These are phyloP conservation scores for Pichia sp. DNA, from an alignment of 1,139 yeast species.

Conservation along the genomic window DNA sequence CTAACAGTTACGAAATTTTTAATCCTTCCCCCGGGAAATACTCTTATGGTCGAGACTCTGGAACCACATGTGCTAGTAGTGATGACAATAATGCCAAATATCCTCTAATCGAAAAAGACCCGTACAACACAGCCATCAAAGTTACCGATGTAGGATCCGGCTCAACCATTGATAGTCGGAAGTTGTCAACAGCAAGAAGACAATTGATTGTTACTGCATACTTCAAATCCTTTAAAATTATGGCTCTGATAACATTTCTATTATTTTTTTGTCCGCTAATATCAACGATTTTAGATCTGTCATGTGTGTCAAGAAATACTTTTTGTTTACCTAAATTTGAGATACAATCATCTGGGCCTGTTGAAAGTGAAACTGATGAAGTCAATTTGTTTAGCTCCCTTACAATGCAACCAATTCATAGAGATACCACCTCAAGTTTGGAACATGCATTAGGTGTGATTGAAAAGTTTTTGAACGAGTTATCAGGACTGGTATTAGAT, in stretches of 20 bases:
- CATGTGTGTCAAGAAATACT: slow-evolving; percentile 27
- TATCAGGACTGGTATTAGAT: slow-evolving; percentile 9
- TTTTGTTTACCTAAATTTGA: slow-evolving; percentile 46
- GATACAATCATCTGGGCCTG: slow-evolving; percentile 27
- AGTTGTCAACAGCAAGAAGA: slow-evolving; percentile 6
- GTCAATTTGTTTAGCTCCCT: background rate
- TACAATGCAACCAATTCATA: slow-evolving; percentile 1
- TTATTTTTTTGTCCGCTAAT: slow-evolving; percentile 26
- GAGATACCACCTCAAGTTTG: background rate
- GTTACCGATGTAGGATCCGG: slow-evolving; percentile 3
- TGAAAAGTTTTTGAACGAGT: slow-evolving; percentile 4
- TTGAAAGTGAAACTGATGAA: background rate
- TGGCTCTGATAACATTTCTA: slow-evolving; percentile 20
- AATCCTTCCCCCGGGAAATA: background rate
- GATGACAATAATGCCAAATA: background rate
- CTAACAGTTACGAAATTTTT: background rate
- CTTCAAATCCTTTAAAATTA: slow-evolving; percentile 21
- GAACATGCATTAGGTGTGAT: background rate
- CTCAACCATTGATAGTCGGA: slow-evolving; percentile 2
- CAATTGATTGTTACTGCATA: slow-evolving; percentile 16
- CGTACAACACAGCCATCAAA: background rate
- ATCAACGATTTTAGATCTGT: slow-evolving; percentile 16
- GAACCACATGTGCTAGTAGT: background rate
- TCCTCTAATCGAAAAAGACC: background rate
- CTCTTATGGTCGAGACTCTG: background rate